Base-by-base conservation (phyloP, 176 grass and related monocot genomes). In the Cenchrus fungigraminus region DNA sequence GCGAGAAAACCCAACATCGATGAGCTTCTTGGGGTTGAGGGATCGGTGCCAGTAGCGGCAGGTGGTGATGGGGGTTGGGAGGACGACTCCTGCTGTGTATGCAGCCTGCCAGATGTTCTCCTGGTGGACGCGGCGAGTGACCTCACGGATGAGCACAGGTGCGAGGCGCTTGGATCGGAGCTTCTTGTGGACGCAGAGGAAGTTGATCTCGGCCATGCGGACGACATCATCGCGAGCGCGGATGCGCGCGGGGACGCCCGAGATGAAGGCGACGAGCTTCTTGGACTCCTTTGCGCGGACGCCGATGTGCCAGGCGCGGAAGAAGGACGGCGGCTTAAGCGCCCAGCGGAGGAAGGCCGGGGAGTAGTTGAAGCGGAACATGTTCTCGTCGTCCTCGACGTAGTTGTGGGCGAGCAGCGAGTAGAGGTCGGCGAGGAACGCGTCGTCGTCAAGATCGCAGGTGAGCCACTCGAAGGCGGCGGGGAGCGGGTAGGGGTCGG, bases 331-430 rank as follows among this genome's bases (percentile, higher is more conserved):
- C 8, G 97, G 94, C 47, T 92, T 92, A 79, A 99, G 94, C 12
- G 97, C 97, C 97, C 97, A 99, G 51, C 86, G 89, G 62, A 99
- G 94, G 88, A 99, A 99, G 78, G 78, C 91, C 16, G 86, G 89
- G 34, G 97, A 97, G 88, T 99, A 99, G 86, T 99, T 99, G 91
- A 99, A 99, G 12, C 97, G 94, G 93, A 99, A 99, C 97, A 99
- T 97, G 76, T 99, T 99, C 86, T 99, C 97, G 51, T 99, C 97
- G 60, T 99, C 97, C 86, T 99, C 97, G 77, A 99, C 97, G 87
- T 99, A 99, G 86, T 97, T 99, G 78, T 88, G 90, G 65, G 91
- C 90, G 79, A 99, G 91, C 50, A 99, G 90, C 78, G 74, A 62
- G 76, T 99, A 99, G 53, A 99, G 91, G 88, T 99, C 97, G 68